These are phyloP conservation scores for Neurospora terricola DNA, from an alignment of 495 filamentous ascomycete genomes.

Conservation along the genomic window DNA sequence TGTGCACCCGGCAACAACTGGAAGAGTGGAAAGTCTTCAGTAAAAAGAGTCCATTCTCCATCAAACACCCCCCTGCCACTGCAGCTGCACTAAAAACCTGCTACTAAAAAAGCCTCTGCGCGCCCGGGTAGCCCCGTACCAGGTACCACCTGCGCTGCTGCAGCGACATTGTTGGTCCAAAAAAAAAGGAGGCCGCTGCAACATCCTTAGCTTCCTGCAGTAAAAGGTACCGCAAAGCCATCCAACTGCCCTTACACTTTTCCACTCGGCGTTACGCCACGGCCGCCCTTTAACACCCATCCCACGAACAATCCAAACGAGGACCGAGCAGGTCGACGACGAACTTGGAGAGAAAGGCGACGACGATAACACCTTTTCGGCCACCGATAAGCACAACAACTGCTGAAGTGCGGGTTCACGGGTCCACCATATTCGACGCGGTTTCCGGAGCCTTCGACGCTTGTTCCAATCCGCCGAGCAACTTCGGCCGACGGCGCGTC, in stretches of 20 bases:
- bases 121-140: not conserved
- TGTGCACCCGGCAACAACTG: not conserved
- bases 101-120: not conserved
- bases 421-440: not conserved
- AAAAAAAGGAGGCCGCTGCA: constrained; percentile 7
- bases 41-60: not conserved
- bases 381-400: not conserved
- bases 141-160: not conserved
- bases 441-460: not conserved
- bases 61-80: not conserved
- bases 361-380: not conserved
- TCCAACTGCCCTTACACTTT: constrained; percentile 3
- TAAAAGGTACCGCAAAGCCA: not conserved
- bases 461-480: not conserved
- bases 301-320: constrained; percentile 6
- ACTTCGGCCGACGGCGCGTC: not conserved
- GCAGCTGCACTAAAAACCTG: not conserved
- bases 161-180: not conserved
- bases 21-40: not conserved
- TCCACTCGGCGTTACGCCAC: constrained; percentile 14
- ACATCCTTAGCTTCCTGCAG: not conserved
- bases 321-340: constrained; percentile 6
- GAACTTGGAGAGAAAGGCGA: not conserved
- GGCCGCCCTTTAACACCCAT: constrained; percentile 3
- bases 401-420: not conserved